phyloP scores from a whole-genome alignment of 495 filamentous ascomycete genomes.

The Penicillium soppii region DNA sequence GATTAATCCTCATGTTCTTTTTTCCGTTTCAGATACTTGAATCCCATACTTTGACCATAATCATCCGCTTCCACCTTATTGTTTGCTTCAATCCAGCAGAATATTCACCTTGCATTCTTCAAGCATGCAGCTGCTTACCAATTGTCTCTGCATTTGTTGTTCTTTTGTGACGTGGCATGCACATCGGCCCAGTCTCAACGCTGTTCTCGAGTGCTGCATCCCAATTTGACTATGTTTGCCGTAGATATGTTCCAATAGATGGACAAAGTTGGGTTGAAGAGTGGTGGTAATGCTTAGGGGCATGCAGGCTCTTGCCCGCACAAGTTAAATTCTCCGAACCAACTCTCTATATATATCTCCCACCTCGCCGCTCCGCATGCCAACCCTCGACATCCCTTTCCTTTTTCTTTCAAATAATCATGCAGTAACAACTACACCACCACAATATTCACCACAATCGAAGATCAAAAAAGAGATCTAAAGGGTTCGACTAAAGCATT shows the following conservation, averaged over 20 bases:
- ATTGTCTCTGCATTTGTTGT: conserved; percentile 29
- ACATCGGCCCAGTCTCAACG: conserved; percentile 24
- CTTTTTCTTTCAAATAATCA: not conserved
- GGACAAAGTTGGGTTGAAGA: conserved; percentile 35
- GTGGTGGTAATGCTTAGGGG: not conserved
- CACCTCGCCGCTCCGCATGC: not conserved
- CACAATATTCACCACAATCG: too few species aligned
- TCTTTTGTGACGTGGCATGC: conserved; percentile 43
- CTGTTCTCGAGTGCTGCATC: conserved; percentile 17
- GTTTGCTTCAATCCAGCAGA: conserved; percentile 1
- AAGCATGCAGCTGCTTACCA: conserved; percentile 8
- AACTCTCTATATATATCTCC: conserved; percentile 17
- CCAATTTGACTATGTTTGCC: conserved; percentile 22
- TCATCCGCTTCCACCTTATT: conserved; percentile 15
- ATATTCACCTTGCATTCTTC: not conserved
- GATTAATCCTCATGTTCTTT: conserved; percentile 32
- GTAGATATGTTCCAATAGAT: conserved; percentile 14
- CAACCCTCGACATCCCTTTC: not conserved
- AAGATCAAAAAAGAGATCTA: too few species aligned
- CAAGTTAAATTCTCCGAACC: conserved; percentile 16
- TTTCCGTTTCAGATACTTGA: conserved; percentile 22
- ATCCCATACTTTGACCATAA: conserved; percentile 19
- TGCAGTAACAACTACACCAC: too few species aligned
- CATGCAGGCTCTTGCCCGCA: conserved; percentile 1
- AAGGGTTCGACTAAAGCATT: too few species aligned